phyloP scores from a whole-genome alignment of 2,329 filamentous ascomycete genomes.

The Calycina herbarum region DNA sequence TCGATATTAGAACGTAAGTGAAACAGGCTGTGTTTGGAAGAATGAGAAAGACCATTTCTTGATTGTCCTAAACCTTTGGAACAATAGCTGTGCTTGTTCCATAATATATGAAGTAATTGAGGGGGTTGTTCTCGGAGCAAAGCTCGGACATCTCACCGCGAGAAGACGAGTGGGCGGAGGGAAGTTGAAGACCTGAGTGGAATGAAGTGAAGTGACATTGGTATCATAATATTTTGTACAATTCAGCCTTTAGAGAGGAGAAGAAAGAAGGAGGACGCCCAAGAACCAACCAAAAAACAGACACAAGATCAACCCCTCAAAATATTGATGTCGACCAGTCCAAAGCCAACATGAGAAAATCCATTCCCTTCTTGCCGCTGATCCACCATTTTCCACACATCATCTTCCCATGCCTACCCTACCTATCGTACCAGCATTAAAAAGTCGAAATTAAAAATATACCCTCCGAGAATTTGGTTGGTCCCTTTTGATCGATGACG shows the following conservation, averaged over 20 bases:
- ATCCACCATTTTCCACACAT: neutral
- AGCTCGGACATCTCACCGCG: neutral
- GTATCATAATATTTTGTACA: conserved; percentile 7
- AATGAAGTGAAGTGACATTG: conserved; percentile 4
- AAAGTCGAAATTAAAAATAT: conserved; percentile 10
- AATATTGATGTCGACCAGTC: neutral
- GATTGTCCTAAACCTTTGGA: too few relatives aligned
- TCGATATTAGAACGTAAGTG: neutral
- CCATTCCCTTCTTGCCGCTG: neutral
- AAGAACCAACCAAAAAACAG: neutral
- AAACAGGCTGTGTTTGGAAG: too few relatives aligned
- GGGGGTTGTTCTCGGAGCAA: too few relatives aligned
- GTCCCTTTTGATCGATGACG: neutral
- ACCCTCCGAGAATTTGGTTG: neutral
- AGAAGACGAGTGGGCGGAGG: neutral
- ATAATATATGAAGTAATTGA: too few relatives aligned
- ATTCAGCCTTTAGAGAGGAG: conserved; percentile 5
- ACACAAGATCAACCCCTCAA: neutral
- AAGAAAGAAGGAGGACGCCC: neutral
- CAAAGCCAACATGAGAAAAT: neutral
- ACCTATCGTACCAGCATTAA: conserved; percentile 5
- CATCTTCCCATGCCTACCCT: neutral
- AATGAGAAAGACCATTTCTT: too few relatives aligned
- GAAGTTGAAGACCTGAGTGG: too few relatives aligned
- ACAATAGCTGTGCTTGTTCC: too few relatives aligned